A percentile compares a stretch with the other conserved stretches of the same genome.
Conservation (phyloP, 495 filamentous ascomycete species). For the Tuber melanosporum region DNA sequence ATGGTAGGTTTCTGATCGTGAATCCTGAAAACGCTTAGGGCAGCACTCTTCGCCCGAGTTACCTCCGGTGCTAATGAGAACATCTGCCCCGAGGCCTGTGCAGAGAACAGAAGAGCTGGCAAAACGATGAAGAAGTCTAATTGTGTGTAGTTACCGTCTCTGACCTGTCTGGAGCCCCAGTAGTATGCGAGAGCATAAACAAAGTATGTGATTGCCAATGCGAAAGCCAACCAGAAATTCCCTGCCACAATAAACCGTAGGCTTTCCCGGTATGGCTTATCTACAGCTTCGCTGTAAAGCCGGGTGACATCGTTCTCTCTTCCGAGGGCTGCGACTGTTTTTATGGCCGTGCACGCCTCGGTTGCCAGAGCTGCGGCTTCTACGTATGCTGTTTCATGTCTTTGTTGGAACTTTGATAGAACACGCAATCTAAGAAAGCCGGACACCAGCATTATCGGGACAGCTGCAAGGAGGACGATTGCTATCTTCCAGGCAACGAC, state of each 20-base stretch:
- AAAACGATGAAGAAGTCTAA: conserved; percentile 63
- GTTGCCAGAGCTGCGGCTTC: conserved; percentile 52
- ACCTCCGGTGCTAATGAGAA: conserved; percentile 60
- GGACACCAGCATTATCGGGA: conserved; percentile 52
- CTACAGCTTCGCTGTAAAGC: conserved; percentile 47
- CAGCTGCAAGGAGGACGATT: conserved; percentile 51
- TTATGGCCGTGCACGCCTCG: conserved; percentile 55
- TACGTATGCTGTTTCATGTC: conserved; percentile 54
- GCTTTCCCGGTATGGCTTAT: conserved; percentile 44
- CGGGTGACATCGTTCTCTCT: conserved; percentile 50
- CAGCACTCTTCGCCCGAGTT: conserved; percentile 51
- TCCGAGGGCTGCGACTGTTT: conserved; percentile 53
- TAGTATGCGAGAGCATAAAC: conserved; percentile 62
- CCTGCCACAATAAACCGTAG: conserved; percentile 43
- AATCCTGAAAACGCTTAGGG: conserved; percentile 41
- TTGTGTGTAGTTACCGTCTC: conserved; percentile 52
- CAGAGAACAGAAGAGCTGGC: conserved; percentile 53
- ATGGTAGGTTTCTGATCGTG: conserved; percentile 39
- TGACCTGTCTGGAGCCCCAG: conserved; percentile 57
- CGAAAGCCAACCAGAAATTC: conserved; percentile 46
- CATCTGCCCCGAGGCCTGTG: conserved; percentile 60
- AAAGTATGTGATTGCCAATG: conserved; percentile 47
- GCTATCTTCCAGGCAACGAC: conserved; percentile 59
- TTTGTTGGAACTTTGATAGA: conserved; percentile 53
- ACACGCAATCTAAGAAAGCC: conserved; percentile 53